Base-by-base conservation (phyloP, 139 green algal species). In the Tetradesmus obliquus region DNA sequence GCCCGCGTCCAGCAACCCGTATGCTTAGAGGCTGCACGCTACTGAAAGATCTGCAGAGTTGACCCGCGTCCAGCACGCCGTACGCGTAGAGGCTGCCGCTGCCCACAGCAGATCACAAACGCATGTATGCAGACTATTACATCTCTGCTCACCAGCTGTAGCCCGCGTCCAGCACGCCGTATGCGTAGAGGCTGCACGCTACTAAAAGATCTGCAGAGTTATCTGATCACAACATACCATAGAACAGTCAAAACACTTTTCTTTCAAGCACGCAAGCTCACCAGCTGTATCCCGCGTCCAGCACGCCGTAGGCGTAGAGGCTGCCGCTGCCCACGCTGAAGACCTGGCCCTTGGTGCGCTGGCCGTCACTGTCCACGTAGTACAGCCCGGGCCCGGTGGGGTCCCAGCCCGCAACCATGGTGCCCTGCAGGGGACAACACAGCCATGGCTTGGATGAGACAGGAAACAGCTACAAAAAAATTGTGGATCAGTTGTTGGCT, bases 141-240 rank as follows among this genome's bases (percentile, higher is more conserved):
- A 66, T 8, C 8, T 66, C 57, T 13, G 57, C 57, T 66, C 57
- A 66, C 57, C 57, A 9, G 20, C 13, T n/a, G n/a, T n/a, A n/a
- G n/a, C n/a, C n/a, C n/a, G n/a, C n/a, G n/a, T 99, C 98, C 53
- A 99, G 94, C 32, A 99, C 97, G 69, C 98, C 98, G 84, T 99
- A 99, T 0, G 98, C 98, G 92, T 51, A 32, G 45, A 20, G 8
- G 45, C 74, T 53, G 45, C 9, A 13, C 32, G 1, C 32, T 53
- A 13, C 20, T 84, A 15, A 22, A 9, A n/a, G 20, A 92, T 79
- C 86, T 96, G 96, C 97, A 98, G 13, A 88, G 93, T 95, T 98
- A n/a, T n/a, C n/a, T n/a, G n/a, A n/a, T n/a, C n/a, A n/a, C n/a
- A n/a, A n/a, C n/a, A n/a, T n/a, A n/a, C n/a, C n/a, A n/a, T n/a